Conservation (phyloP, 2,329 filamentous ascomycete species). For the Nemania abortiva region DNA sequence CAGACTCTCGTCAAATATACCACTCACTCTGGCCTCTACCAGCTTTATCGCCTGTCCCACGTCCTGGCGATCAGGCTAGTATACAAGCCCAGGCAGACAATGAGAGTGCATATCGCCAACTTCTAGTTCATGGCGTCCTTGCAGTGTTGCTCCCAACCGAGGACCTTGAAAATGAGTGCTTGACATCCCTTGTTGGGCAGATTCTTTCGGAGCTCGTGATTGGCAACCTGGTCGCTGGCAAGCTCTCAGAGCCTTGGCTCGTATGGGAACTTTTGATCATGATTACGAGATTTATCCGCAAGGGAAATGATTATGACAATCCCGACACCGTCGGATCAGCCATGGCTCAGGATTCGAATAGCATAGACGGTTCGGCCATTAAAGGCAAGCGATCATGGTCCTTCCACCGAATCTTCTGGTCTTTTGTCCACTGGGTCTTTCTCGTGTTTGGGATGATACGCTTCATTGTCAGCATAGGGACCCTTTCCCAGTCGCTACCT, state of each 20-base stretch:
- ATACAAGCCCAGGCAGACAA: slow-evolving; percentile 75
- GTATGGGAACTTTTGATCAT: slow-evolving; percentile 88
- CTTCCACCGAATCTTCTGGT: slow-evolving; percentile 65
- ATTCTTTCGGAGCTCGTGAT: slow-evolving; percentile 92
- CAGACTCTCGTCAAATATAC: slow-evolving; percentile 77
- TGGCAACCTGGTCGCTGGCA: slow-evolving; percentile 82
- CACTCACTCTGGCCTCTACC: slow-evolving; percentile 87
- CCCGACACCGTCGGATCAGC: slow-evolving; percentile 20
- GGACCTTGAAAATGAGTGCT: slow-evolving; percentile 87
- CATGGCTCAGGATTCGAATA: slow-evolving; percentile 20
- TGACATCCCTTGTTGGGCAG: slow-evolving; percentile 85
- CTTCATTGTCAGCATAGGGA: slow-evolving; percentile 72
- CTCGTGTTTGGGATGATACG: slow-evolving; percentile 72
- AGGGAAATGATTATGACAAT: slow-evolving; percentile 40
- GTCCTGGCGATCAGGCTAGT: slow-evolving; percentile 62
- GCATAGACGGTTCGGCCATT: slow-evolving; percentile 17
- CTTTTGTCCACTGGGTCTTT: slow-evolving; percentile 66
- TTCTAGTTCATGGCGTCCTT: slow-evolving; percentile 85
- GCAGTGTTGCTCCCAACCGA: slow-evolving; percentile 90
- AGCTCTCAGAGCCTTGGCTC: slow-evolving; percentile 87
- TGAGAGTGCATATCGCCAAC: slow-evolving; percentile 85
- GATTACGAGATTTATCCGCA: slow-evolving; percentile 61
- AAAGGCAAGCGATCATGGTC: slow-evolving; percentile 53
- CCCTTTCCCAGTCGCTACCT: slow-evolving; percentile 75
- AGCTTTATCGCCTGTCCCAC: slow-evolving; percentile 81